Evolutionary conservation across 768 basidiomycete species (phyloP), one percentile per base, ranked within the genome.

Genomic region (Mycena galopus): DNA sequence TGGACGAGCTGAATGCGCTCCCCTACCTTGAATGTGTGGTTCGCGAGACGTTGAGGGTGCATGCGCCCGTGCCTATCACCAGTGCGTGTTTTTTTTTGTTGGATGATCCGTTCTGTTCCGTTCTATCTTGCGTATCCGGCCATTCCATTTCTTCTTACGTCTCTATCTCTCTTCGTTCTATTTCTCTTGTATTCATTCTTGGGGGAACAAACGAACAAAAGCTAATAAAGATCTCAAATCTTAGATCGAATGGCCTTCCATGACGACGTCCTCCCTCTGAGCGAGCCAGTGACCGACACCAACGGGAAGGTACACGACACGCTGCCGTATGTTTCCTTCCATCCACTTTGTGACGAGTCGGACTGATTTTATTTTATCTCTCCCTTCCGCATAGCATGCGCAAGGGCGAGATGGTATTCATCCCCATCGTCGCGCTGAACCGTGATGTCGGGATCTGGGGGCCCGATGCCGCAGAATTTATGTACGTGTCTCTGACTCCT

Each of bases 1-100:
- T 67, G 65, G 71, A 67, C 21, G 65, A 72, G 19, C 65, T 72
- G 30, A 67, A 72, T 17, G 39, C 30, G 4, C 53, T 72, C 25
- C 35, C 32, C 5, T 72, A 67, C 47, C 89, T 95, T 21, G 94
- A 94, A 70, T 76, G 64, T 39, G 56, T 73, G 37, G 64, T 67
- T 3, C 42, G 57, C 8, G 66, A 67, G 56, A 67, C 66, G 2
- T 19, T 67, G 32, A 57, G 66, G 2, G 11, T 59, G 23, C 44
- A 67, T 12, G 57, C 66, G n/a, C 66, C 66, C 9, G 66, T 67
- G 17, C 57, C 57, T 10, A 19, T 3, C 1, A 59, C 57, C 1
- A 21, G 57, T 59, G 35, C 57, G 57, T 44, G 16, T 14, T 44
- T 56, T 32, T 25, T 30, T 19, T 21, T 56, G n/a, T n/a, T n/a